Base-by-base conservation (phyloP, 2,329 filamentous ascomycete genomes). In the Talaromyces atroroseus region DNA sequence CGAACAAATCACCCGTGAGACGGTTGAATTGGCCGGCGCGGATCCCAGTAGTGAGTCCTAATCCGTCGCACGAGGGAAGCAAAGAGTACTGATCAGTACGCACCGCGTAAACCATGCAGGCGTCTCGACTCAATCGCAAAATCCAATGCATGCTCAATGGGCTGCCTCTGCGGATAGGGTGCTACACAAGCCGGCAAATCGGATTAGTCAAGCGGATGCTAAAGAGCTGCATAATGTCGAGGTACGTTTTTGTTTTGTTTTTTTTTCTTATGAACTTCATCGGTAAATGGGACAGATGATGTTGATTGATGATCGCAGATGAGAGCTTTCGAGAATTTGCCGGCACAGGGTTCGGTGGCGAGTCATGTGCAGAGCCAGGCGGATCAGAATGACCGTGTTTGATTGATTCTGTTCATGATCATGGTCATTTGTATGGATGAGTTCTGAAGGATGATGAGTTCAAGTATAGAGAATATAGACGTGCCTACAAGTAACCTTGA, bases 341-440 rank as follows among this genome's bases (percentile, higher is more conserved):
- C 60, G 6, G 59, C 59, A 5, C 53, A 52, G n/a, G 60, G 60
- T 29, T 62, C 60, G 2, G 57, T 61, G 51, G 49, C 60, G n/a
- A 60, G 58, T n/a, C 57, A 61, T 56, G 53, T 62, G 16, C 56
- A 58, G 47, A 60, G 58, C 21, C 56, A 50, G 29, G 60, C 60
- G 20, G 60, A 59, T 21, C 60, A 46, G 40, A 62, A 62, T 60
- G 26, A 56, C 12, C 18, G 40, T 7, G 3, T 5, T 44, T 44
- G 32, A 36, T 10, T 36, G 14, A 36, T 36, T 14, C 12, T 36
- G 32, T 32, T 32, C 32, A 14, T 36, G 14, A 16, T 36, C 32
- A 10, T 16, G 16, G 26, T 10, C n/a, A n/a, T n/a, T n/a, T n/a
- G n/a, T n/a, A n/a, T n/a, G n/a, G n/a, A n/a, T n/a, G n/a, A n/a